Base-by-base conservation (phyloP, 2,329 filamentous ascomycete genomes). In the Penicillium rolfsii region DNA sequence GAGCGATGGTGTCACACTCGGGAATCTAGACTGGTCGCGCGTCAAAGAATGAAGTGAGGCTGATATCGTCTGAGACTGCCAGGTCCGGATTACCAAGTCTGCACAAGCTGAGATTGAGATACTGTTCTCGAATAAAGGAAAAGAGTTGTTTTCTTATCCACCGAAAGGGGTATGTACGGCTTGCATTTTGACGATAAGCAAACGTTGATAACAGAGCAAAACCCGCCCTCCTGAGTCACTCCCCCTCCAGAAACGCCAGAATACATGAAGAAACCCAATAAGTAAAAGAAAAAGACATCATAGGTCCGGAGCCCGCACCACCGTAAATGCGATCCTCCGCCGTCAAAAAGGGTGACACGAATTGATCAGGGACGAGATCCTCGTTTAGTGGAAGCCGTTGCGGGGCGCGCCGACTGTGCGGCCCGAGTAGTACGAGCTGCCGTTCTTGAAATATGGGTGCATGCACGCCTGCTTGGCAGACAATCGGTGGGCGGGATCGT, bases 391-490 rank as follows among this genome's bases (percentile, higher is more conserved):
- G 59, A 68, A 76, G 46, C 73, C 75, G 62, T 77, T 77, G 33
- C 72, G 57, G 9, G 57, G 55, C 5, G 56, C 66, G 62, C 71
- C 72, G 57, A 46, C 53, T 24, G 67, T 72, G 48, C 80, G 78
- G 43, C 79, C 79, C 19, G 80, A 81, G 69, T 83, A 84, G 63
- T 76, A 75, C 24, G 78, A 75, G 64, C 77, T 83, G 57, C 79
- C 77, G 24, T 82, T 79, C 19, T 81, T 82, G 73, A 97, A 96
- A 81, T 96, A 97, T 8, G 90, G 88, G 74, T 97, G 93, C 69
- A 87, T 83, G 74, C 90, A 91, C 12, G 92, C 89, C 75, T 92
- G 90, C 82, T 97, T 97, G 55, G 93, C 93, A 6, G 91, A 96
- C 69, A 97, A 91, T 65, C 93, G 89, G 56, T 88, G 87, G 24